phyloP scores from a whole-genome alignment of 345 rosid species.

The Citrus sinensis region DNA sequence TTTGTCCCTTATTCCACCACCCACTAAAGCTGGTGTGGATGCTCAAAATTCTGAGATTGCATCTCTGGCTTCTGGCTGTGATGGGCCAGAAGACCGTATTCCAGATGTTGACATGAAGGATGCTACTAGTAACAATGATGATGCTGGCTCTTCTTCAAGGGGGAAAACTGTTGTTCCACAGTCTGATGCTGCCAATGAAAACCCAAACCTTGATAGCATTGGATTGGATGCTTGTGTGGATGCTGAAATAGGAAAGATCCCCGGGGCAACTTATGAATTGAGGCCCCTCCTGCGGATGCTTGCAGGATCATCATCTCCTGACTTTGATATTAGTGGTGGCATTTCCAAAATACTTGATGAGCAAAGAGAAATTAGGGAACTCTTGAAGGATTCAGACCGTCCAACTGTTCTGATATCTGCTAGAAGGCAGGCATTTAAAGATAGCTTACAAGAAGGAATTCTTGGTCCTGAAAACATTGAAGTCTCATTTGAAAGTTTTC shows the following conservation, averaged over 20 bases:
- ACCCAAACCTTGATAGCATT: constrained; percentile 40
- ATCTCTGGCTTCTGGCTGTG: constrained; percentile 48
- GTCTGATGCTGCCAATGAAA: constrained; percentile 48
- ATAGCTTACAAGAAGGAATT: constrained; percentile 67
- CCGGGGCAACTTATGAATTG: constrained; percentile 53
- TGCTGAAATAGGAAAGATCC: constrained; percentile 46
- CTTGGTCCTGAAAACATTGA: constrained; percentile 60
- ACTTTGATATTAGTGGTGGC: constrained; percentile 49
- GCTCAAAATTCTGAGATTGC: constrained; percentile 56
- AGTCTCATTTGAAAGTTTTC: constrained; percentile 74
- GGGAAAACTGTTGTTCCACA: constrained; percentile 52
- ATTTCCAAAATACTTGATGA: constrained; percentile 67
- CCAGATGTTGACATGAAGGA: constrained; percentile 78
- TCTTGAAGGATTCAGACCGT: constrained; percentile 48
- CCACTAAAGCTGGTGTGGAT: constrained; percentile 48
- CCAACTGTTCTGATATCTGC: constrained; percentile 45
- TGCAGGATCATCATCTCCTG: constrained; percentile 51
- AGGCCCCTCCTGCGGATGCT: constrained; percentile 67
- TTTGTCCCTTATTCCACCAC: constrained; percentile 56
- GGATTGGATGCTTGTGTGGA: constrained; percentile 56
- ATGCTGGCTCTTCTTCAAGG: constrained; percentile 46
- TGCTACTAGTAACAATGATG: constrained; percentile 48
- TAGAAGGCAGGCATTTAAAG: constrained; percentile 66
- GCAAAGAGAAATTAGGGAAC: constrained; percentile 46
- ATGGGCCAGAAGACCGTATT: constrained; percentile 33